Base-by-base conservation (phyloP, 2,329 filamentous ascomycete species). In the Furcasterigmium furcatum region DNA sequence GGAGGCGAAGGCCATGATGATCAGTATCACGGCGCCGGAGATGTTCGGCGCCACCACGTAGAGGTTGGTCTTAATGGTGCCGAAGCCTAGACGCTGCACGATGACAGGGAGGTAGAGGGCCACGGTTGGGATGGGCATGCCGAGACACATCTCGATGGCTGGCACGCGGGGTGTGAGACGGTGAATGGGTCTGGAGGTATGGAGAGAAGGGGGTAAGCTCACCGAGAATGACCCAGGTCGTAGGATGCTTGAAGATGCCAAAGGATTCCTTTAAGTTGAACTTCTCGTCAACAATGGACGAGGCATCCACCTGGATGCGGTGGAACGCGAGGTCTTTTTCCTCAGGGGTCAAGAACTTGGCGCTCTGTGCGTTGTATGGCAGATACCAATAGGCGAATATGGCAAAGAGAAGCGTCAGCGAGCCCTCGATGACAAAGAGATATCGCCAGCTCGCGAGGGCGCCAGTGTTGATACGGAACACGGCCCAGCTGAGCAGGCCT, bases 101-200 rank as follows among this genome's bases (percentile, higher is more conserved):
- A 81, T 81, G 54, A 80, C 76, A 0, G 77, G 77, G 46, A 81
- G 58, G 58, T 79, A 80, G 4, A 80, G 66, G 2, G 64, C 58
- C 14, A 82, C 78, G 4, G 69, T 73, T 58, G 81, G 77, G 9
- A 82, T 62, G 1, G 78, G 78, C 5, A 82, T 77, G 25, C 79
- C 79, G n/a, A 82, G 68, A 52, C 77, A 81, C 46, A 82, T 67
- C 56, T 82, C 76, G 39, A 81, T 78, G 32, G 70, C 61, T n/a
- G n/a, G n/a, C n/a, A n/a, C n/a, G n/a, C n/a, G n/a, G n/a, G n/a
- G n/a, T n/a, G n/a, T n/a, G n/a, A n/a, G n/a, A n/a, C n/a, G n/a
- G n/a, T n/a, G n/a, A n/a, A n/a, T n/a, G n/a, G n/a, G n/a, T n/a
- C n/a, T n/a, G n/a, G n/a, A n/a, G n/a, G n/a, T n/a, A n/a, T n/a